Conservation (phyloP, 73 alveolate genomes). For the Blepharisma stoltei region DNA sequence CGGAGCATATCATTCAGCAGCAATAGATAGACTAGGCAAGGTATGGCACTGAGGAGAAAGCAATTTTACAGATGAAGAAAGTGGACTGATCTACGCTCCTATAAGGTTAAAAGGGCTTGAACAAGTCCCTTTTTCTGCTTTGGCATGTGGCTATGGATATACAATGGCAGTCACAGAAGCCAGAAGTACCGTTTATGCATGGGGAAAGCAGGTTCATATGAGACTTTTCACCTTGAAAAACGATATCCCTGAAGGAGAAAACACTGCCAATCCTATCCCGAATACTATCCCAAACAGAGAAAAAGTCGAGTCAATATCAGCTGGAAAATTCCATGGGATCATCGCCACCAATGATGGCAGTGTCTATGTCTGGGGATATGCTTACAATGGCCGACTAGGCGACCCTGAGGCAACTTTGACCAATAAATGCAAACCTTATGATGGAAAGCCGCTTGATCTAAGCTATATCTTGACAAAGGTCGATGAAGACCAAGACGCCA, state of each 20-base stretch:
- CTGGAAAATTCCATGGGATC: slow-evolving; percentile 37
- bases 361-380: slow-evolving; percentile 64
- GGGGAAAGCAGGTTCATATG: slow-evolving; percentile 4
- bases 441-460: not conserved
- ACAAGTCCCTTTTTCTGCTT: not conserved
- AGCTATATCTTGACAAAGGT: not conserved
- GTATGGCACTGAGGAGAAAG: slow-evolving; percentile 59
- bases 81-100: slow-evolving; percentile 15
- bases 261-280: not conserved
- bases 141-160: not conserved
- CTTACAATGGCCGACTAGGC: slow-evolving; percentile 70
- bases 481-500: not conserved
- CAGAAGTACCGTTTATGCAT: not conserved
- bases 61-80: not conserved
- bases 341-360: slow-evolving; percentile 43
- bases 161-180: not conserved
- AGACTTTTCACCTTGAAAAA: not conserved
- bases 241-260: not conserved
- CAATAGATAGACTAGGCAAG: slow-evolving; percentile 41
- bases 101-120: not conserved
- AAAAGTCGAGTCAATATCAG: not conserved
- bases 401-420: not conserved
- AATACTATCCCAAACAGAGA: not conserved
- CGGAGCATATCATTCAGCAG: slow-evolving; percentile 34
- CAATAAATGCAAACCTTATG: not conserved